Base-by-base conservation (phyloP, 306 rosid species). In the Acmispon strigosus region DNA sequence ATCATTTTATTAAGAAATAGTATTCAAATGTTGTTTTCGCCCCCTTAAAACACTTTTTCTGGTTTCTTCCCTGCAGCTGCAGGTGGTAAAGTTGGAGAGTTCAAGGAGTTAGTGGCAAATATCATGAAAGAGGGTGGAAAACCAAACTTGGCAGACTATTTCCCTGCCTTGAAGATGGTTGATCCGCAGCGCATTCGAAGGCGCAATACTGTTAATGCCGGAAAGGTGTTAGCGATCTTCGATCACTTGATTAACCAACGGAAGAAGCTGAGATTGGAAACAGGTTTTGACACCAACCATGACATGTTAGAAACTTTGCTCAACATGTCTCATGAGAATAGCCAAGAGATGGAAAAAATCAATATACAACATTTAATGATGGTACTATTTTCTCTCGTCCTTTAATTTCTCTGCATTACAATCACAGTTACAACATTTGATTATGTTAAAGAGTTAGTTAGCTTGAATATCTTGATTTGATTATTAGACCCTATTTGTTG, bases 241-340 rank as follows among this genome's bases (percentile, higher is more conserved):
- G 71, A 50, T 5, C 9, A 19, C 60, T 36, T 79, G 24, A 66
- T 76, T 5, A 1, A 66, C 12, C 53, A 71, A 18, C 19, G 84
- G 15, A 22, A 51, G 65, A 22, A 24, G 60, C 3, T 42, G 0
- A 57, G 72, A 44, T 41, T 36, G 48, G 27, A 5, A 4, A 15
- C 59, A 4, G 47, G 49, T 4, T 62, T n/a, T 19, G 47, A 45
- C 18, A 20, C 22, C 11, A 52, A 66, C 3, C 9, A 17, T 0
- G 84, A 77, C 36, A 71, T 77, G 42, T 74, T 84, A 59, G 80
- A 80, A 56, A 52, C 68, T 7, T 79, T 84, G 16, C 73, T 84
- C 18, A 60, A 62, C 22, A 32, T 32, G 8, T 32, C 37, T 32
- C 37, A 32, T 0, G 37, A 32, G 37, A 32, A 32, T 32, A 32